Evolutionary conservation across 306 rosid genomes (phyloP).

Genomic region (Medicago lupulina): DNA sequence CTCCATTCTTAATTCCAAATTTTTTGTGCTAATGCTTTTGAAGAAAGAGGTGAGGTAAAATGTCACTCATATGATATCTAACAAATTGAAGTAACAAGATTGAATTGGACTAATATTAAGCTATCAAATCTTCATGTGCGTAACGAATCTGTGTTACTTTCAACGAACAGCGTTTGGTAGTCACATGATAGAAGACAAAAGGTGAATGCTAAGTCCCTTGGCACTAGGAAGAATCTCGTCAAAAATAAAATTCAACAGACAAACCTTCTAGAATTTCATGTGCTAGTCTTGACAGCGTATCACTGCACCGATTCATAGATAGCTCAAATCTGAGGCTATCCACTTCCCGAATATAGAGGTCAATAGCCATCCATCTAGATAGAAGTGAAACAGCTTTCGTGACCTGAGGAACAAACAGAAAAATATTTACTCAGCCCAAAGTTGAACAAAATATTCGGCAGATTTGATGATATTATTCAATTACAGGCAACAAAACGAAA

Average conservation of each 20-base stretch:
- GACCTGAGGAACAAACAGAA: constrained; percentile 63
- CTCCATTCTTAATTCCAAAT: constrained; percentile 10
- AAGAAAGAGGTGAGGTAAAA: neutral
- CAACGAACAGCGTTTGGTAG: constrained; percentile 6
- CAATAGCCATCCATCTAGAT: constrained; percentile 94
- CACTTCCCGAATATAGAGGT: constrained; percentile 83
- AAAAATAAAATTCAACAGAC: constrained; percentile 37
- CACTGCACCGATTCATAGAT: constrained; percentile 88
- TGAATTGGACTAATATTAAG: constrained; percentile 21
- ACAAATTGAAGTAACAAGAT: constrained; percentile 8
- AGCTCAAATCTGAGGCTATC: constrained; percentile 92
- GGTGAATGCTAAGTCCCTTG: constrained; percentile 34
- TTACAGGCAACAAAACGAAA: too few species aligned
- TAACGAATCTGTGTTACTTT: constrained; percentile 7
- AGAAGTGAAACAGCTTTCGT: constrained; percentile 86
- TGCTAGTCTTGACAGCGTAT: constrained; percentile 65
- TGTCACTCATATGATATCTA: neutral
- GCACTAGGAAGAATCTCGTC: constrained; percentile 20
- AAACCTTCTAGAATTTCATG: constrained; percentile 83
- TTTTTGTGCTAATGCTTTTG: constrained; percentile 8
- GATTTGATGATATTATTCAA: too few species aligned
- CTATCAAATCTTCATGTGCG: constrained; percentile 20
- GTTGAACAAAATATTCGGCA: neutral
- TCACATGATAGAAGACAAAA: constrained; percentile 21
- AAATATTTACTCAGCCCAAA: constrained; percentile 1